Conservation (phyloP, 768 basidiomycete genomes). For the Neoboletus subvelutipes region DNA sequence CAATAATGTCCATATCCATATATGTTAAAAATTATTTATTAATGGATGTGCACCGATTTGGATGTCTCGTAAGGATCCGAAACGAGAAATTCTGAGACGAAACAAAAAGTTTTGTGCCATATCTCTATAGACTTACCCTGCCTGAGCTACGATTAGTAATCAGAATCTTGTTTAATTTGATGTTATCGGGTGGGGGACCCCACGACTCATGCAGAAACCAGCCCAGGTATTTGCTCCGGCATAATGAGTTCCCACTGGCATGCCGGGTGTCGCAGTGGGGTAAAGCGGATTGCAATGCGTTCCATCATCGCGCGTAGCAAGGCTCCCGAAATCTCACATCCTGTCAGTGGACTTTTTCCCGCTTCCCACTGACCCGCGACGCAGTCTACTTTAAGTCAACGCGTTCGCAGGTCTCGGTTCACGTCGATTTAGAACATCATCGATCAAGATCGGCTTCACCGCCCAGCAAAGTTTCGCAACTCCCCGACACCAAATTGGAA, state of each 20-base stretch:
- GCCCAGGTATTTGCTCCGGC: neutral
- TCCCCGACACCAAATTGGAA: neutral
- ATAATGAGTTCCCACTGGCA: too few species aligned
- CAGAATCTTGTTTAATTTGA: neutral
- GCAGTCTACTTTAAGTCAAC: neutral
- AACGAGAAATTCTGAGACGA: neutral
- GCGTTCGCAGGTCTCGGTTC: neutral
- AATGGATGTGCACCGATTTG: neutral
- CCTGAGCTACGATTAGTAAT: neutral
- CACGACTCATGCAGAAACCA: neutral
- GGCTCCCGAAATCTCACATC: neutral
- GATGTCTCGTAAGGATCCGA: neutral
- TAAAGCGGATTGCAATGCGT: neutral
- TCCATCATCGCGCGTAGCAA: neutral
- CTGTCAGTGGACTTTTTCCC: too few species aligned
- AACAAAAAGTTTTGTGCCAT: neutral
- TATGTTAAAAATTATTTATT: neutral
- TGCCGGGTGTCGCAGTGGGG: neutral
- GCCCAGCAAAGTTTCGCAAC: neutral
- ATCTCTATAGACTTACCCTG: too few species aligned
- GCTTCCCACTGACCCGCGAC: neutral
- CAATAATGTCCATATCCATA: neutral
- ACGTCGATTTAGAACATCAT: too few species aligned
- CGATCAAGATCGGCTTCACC: neutral
- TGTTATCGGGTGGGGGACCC: neutral